Evolutionary conservation across 208 protist genomes (phyloP).

Genomic region (Leishmania amazonensis): DNA sequence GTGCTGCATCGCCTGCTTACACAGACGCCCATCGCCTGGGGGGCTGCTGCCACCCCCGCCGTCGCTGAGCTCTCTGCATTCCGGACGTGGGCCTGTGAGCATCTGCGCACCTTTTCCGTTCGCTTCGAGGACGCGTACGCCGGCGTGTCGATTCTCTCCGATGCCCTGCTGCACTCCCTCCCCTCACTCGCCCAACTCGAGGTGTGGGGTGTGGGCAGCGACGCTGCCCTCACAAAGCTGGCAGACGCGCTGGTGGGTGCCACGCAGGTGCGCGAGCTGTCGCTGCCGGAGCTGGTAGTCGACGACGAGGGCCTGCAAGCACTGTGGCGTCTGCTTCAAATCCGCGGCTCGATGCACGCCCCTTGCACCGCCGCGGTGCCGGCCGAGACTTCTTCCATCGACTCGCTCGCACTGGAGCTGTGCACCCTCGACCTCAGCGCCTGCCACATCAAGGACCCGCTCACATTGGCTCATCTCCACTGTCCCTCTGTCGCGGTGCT

Average conservation of each 20-base stretch:
- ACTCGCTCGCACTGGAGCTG: slow-evolving; percentile 2
- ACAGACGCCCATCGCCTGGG: background rate
- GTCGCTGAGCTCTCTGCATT: background rate
- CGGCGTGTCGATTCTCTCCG: background rate
- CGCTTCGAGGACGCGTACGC: slow-evolving; percentile 8
- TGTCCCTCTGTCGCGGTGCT: slow-evolving; percentile 9
- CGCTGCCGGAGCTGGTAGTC: slow-evolving; percentile 7
- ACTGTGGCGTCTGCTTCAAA: slow-evolving; percentile 5
- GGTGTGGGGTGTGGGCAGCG: slow-evolving; percentile 2
- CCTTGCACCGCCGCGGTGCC: background rate
- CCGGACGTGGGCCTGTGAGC: slow-evolving; percentile 2
- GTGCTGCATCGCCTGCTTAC: slow-evolving; percentile 7
- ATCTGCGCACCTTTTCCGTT: slow-evolving; percentile 9
- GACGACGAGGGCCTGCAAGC: slow-evolving; percentile 8
- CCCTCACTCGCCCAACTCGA: slow-evolving; percentile 4
- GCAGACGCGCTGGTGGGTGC: slow-evolving; percentile 4
- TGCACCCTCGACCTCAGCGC: slow-evolving; percentile 14
- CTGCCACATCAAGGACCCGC: background rate
- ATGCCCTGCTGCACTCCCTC: slow-evolving; percentile 9
- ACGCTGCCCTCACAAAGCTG: slow-evolving; percentile 4
- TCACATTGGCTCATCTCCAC: slow-evolving; percentile 9
- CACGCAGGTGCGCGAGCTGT: slow-evolving; percentile 11
- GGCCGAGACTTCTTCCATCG: background rate
- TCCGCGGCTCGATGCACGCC: background rate
- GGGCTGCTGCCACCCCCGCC: background rate